Evolutionary conservation across 73 alveolate genomes (phyloP), one percentile per base, ranked within the genome.

Genomic region (Paramecium caudatum): DNA sequence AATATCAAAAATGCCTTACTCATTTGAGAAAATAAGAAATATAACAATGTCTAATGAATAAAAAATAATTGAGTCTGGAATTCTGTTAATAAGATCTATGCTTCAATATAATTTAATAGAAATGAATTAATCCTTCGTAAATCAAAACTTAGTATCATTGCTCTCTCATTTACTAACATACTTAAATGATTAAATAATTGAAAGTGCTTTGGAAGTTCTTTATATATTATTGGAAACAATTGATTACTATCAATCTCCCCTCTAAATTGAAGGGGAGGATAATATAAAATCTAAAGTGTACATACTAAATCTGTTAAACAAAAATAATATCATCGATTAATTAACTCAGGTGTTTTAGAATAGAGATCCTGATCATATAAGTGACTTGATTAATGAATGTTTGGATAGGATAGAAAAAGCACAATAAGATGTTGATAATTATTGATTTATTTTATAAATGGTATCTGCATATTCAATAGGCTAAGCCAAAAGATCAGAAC

Each of bases 391-490:
- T 9, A 49, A 65, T 30, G 50, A 65, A 65, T 65, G 83, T 36
- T 33, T 65, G 50, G 39, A 65, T 33, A 65, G 27, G 9, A 25
- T 65, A 10, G 83, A 65, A n/a, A 36, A 65, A 32, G 17, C 83
- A 36, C 8, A 65, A 10, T 12, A 16, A 32, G 47, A 65, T 6
- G 34, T 65, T 65, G 83, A 65, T 25, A 33, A 32, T 33, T 65
- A 65, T 65, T 65, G 83, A 65, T 33, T 62, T 19, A 62, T 62
- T 27, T 62, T 5, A 62, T 8, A 27, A 62, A 62, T 62, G 82
- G 82, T 62, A 19, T 41, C 70, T 48, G 70, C 70, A 48, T 69
- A 34, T 37, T 69, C 86, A 37, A 69, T 69, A 69, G 86, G 86
- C 5, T 21, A 23, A 34, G 86, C 86, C 62, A 69, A 69, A 69